Evolutionary conservation across 495 filamentous ascomycete species (phyloP).

Genomic region (Pseudevernia furfuracea): DNA sequence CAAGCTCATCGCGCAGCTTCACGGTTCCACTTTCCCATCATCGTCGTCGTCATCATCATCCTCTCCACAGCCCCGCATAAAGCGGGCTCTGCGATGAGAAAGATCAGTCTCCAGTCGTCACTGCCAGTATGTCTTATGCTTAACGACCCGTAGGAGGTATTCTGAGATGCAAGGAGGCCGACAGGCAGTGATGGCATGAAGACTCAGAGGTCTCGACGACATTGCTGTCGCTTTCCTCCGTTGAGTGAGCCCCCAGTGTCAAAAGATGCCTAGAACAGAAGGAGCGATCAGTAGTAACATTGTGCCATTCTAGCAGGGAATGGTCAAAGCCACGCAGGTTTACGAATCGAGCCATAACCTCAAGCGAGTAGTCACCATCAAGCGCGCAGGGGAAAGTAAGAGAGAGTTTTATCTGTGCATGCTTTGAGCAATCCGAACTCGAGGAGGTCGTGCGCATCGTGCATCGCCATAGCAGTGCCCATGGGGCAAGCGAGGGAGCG

Average conservation of each 20-base stretch:
- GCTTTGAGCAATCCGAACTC: background rate
- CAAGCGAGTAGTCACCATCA: background rate
- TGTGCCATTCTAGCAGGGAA: conserved; percentile 3
- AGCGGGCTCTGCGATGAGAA: conserved; percentile 20
- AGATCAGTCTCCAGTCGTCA: conserved; percentile 5
- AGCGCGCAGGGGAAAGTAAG: background rate
- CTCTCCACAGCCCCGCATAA: conserved; percentile 20
- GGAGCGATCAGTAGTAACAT: background rate
- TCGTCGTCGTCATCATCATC: no score
- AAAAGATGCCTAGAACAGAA: background rate
- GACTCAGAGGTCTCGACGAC: background rate
- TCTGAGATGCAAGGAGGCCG: background rate
- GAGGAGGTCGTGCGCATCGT: background rate
- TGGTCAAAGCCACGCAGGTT: background rate
- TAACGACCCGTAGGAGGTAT: background rate
- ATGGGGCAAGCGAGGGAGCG: background rate
- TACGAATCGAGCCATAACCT: background rate
- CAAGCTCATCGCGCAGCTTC: no score
- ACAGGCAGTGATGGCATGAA: background rate
- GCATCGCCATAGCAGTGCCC: conserved; percentile 4
- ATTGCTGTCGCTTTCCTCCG: background rate
- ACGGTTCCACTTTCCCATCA: no score
- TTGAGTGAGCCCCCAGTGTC: conserved; percentile 13
- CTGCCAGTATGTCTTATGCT: background rate
- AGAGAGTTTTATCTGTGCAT: conserved; percentile 8